phyloP scores from a whole-genome alignment of 345 rosid genomes.

The Anacardium occidentale region DNA sequence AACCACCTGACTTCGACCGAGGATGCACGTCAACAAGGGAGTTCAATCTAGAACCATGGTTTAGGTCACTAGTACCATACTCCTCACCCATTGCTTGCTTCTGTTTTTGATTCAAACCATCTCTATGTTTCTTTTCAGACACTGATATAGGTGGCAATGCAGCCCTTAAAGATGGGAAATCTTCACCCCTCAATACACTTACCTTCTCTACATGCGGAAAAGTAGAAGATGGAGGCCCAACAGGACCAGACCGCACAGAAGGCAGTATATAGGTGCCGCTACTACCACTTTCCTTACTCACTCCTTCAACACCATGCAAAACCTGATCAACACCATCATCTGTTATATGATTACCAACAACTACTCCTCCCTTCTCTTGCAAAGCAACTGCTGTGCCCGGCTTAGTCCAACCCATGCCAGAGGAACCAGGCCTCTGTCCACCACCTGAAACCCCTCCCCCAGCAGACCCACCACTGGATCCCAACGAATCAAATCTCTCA shows the following conservation, averaged over 20 bases:
- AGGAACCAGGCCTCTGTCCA: slow-evolving; percentile 76
- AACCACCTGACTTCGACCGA: slow-evolving; percentile 48
- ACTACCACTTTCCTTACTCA: slow-evolving; percentile 31
- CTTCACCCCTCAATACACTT: slow-evolving; percentile 82
- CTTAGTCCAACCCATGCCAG: slow-evolving; percentile 89
- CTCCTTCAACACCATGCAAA: slow-evolving; percentile 40
- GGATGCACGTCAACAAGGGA: slow-evolving; percentile 62
- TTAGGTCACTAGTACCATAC: slow-evolving; percentile 35
- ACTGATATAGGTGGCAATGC: slow-evolving; percentile 54
- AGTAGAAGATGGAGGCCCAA: slow-evolving; percentile 32
- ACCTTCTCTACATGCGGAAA: slow-evolving; percentile 49
- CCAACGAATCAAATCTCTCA: slow-evolving; percentile 71
- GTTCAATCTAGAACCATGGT: slow-evolving; percentile 32
- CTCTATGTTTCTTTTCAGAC: slow-evolving; percentile 71
- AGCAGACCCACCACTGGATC: slow-evolving; percentile 55
- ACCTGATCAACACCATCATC: slow-evolving; percentile 38
- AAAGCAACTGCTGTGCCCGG: slow-evolving; percentile 46
- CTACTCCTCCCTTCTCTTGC: slow-evolving; percentile 56
- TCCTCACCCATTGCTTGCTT: slow-evolving; percentile 54
- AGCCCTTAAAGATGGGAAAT: slow-evolving; percentile 88
- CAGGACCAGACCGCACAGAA: slow-evolving; percentile 42
- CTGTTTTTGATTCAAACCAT: slow-evolving; percentile 59
- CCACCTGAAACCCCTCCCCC: slow-evolving; percentile 66
- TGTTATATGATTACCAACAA: slow-evolving; percentile 22
- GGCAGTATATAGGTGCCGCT: slow-evolving; percentile 50